Conservation (phyloP, 2,329 filamentous ascomycete genomes). For the Ilyonectria destructans region DNA sequence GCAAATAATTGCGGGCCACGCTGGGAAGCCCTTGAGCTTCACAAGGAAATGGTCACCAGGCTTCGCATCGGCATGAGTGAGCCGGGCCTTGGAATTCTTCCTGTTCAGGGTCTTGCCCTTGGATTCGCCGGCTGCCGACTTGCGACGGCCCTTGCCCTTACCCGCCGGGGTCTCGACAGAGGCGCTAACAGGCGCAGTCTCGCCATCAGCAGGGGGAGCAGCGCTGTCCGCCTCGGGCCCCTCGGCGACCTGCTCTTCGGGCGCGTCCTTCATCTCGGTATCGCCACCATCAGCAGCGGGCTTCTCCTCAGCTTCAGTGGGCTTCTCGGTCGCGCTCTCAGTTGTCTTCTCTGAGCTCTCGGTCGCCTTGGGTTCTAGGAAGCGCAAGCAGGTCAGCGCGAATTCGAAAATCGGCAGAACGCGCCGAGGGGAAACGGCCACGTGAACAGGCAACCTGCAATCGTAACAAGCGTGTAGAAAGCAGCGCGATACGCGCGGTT, state of each 20-base stretch:
- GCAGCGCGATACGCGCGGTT: constrained; percentile 25
- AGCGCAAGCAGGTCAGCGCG: constrained; percentile 49
- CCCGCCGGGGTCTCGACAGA: constrained; percentile 50
- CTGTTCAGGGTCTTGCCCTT: constrained; percentile 88
- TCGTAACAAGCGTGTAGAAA: neutral
- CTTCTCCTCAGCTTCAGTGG: constrained; percentile 48
- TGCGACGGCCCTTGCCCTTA: constrained; percentile 75
- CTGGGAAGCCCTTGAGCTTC: constrained; percentile 93
- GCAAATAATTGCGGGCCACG: constrained; percentile 95
- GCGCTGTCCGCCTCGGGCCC: constrained; percentile 49
- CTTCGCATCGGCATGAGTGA: constrained; percentile 84
- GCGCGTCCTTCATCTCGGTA: constrained; percentile 70
- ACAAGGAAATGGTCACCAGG: constrained; percentile 94
- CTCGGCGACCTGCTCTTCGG: constrained; percentile 51
- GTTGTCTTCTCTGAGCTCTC: constrained; percentile 52
- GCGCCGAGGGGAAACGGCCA: constrained; percentile 39
- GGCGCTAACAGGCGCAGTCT: constrained; percentile 47
- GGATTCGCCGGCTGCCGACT: constrained; percentile 79
- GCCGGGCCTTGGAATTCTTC: constrained; percentile 84
- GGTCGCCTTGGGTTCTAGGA: constrained; percentile 48
- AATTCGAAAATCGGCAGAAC: constrained; percentile 40
- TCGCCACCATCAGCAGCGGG: constrained; percentile 52
- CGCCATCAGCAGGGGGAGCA: constrained; percentile 46
- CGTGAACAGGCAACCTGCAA: constrained; percentile 29
- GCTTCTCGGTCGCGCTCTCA: constrained; percentile 51